Percentiles rank a stretch among this genome's conserved stretches.
These are phyloP conservation scores for Boletus eberwhitei DNA, from an alignment of 768 basidiomycete genomes.

Conservation along the genomic window DNA sequence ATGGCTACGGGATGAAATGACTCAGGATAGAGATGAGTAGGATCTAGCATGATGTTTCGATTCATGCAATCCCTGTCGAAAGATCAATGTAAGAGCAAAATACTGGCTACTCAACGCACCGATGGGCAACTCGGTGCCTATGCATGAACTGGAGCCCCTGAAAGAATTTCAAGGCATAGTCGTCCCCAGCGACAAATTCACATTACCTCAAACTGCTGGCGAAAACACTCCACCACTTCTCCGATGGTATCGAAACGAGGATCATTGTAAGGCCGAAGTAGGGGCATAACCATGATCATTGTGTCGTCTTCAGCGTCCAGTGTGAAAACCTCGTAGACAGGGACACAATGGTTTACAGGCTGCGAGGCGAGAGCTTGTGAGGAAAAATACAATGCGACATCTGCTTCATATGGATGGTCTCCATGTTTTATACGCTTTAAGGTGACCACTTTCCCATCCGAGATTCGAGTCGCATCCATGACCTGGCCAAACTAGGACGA, in stretches of 20 bases:
- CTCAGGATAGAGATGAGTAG: slow-evolving; percentile 21
- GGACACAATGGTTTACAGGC: slow-evolving; percentile 27
- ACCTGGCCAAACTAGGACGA: not conserved
- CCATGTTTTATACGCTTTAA: slow-evolving; percentile 26
- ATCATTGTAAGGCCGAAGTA: slow-evolving; percentile 18
- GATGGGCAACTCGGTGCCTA: slow-evolving; percentile 32
- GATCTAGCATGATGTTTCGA: slow-evolving; percentile 35
- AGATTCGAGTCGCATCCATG: slow-evolving; percentile 30
- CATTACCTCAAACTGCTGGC: slow-evolving; percentile 30
- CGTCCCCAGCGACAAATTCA: not conserved
- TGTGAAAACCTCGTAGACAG: slow-evolving; percentile 16
- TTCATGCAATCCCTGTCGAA: slow-evolving; percentile 23
- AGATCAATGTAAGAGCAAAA: not conserved
- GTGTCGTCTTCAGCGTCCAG: slow-evolving; percentile 7
- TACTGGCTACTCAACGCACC: not conserved
- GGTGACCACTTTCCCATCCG: slow-evolving; percentile 25
- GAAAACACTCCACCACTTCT: slow-evolving; percentile 23
- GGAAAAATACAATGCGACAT: slow-evolving; percentile 24
- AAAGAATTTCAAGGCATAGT: not conserved
- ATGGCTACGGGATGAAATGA: slow-evolving; percentile 24
- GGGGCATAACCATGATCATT: slow-evolving; percentile 31
- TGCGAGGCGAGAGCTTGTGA: not conserved
- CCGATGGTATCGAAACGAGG: slow-evolving; percentile 17
- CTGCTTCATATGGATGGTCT: slow-evolving; percentile 18
- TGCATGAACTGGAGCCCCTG: slow-evolving; percentile 39